A percentile compares a stretch with the other conserved stretches of the same genome.
Evolutionary conservation across 345 rosid species (phyloP).

Genomic region (Psidium friedrichsthalianum): DNA sequence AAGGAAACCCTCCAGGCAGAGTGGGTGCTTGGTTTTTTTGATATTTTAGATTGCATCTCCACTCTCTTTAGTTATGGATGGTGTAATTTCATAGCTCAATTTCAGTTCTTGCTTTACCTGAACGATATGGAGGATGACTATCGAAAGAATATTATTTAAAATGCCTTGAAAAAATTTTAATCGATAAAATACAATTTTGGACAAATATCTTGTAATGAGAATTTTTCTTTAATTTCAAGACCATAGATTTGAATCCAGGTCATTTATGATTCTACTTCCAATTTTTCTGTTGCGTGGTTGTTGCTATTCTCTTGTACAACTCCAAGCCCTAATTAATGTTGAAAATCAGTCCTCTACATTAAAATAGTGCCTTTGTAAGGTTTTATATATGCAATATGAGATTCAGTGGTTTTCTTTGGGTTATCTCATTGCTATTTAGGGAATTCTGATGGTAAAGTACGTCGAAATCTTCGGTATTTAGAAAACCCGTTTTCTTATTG

Average conservation of each 20-base stretch:
- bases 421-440: no score
- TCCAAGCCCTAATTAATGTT: neutral
- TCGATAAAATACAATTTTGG: neutral
- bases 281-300: neutral
- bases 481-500: no score
- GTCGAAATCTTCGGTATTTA: no score
- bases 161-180: neutral
- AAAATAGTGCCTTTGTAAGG: no score
- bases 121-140: neutral
- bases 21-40: neutral
- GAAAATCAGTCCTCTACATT: neutral
- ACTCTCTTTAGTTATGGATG: neutral
- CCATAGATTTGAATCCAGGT: neutral
- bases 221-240: neutral
- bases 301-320: neutral
- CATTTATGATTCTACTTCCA: neutral
- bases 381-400: no score
- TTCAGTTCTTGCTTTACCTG: neutral
- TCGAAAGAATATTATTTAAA: neutral
- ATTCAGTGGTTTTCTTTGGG: no score
- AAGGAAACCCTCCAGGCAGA: neutral
- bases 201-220: neutral
- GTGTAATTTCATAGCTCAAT: neutral
- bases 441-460: no score
- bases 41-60: neutral